Evolutionary conservation across 2,329 filamentous ascomycete genomes (phyloP), one percentile per base, ranked within the genome.

Genomic region (Meredithiella fracta): DNA sequence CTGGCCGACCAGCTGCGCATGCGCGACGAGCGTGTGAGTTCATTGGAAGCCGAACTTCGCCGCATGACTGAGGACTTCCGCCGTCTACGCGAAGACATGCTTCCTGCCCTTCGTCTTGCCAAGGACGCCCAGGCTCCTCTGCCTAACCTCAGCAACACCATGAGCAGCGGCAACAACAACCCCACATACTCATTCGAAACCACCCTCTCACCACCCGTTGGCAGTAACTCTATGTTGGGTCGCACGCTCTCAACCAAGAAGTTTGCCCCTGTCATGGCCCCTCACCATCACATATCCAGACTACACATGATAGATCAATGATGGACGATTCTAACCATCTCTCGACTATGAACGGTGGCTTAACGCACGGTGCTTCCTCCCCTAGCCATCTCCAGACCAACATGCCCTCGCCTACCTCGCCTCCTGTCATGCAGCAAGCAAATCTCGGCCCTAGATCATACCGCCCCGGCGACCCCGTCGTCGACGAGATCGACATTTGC

Each of bases 71-170:
- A 96, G 42, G 90, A 97, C 66, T 95, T 94, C 66, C 79, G 85
- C 62, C 83, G 87, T 62, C 70, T 98, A 60, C 79, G 92, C 57
- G 91, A 97, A 68, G 92, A 98, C 65, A 80, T 96, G 65, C 75
- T 97, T 31, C 91, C 92, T 2, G 83, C 94, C 20, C 80, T 96
- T 64, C 86, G 90, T 60, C 81, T 95, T 64, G 85, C 83, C 63
- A 97, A 97, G 71, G 90, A 97, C 66, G 85, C 85, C 63, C 86
- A 89, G 61, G 87, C 95, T 65, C 91, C 91, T 37, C 73, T 97
- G 22, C 90, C 90, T 44, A 52, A 52, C n/a, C 31, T 38, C 29
- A 40, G 34, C 50, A 38, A 38, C 11, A 52, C 31, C 11, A 25
- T 52, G 29, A 52, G 11, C 50, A 52, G 31, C 34, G 25, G 34